phyloP scores from a whole-genome alignment of 2,329 filamentous ascomycete species.

The Talaromyces sp. region DNA sequence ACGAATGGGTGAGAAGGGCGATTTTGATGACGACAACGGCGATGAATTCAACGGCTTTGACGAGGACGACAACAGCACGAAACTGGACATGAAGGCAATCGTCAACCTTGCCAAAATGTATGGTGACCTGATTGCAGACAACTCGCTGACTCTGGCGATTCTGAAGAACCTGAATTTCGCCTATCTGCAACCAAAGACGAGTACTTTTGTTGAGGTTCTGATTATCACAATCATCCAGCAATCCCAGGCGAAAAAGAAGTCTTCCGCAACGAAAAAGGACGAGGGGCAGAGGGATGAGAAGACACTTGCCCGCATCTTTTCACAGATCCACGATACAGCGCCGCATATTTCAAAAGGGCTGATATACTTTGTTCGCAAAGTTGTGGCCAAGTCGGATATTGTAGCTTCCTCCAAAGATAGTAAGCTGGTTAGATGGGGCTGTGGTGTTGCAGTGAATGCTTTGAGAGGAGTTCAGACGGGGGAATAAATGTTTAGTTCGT shows the following conservation, averaged over 20 bases:
- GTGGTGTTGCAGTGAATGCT: constrained; percentile 36
- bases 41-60: constrained; percentile 42
- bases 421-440: constrained; percentile 46
- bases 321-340: constrained; percentile 53
- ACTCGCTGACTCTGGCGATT: constrained; percentile 52
- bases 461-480: constrained; percentile 23
- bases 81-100: constrained; percentile 51
- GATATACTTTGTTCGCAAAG: constrained; percentile 73
- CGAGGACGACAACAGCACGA: constrained; percentile 39
- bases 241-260: constrained; percentile 44
- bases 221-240: constrained; percentile 70
- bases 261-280: constrained; percentile 24
- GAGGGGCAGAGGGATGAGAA: constrained; percentile 13
- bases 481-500: neutral
- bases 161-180: constrained; percentile 67
- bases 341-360: constrained; percentile 67
- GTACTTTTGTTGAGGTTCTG: constrained; percentile 72
- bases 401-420: constrained; percentile 46
- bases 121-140: constrained; percentile 56
- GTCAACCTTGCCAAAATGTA: constrained; percentile 66
- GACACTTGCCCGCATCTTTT: constrained; percentile 61
- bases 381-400: constrained; percentile 61
- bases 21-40: constrained; percentile 58
- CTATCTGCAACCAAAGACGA: constrained; percentile 70
- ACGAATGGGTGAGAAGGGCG: constrained; percentile 67